Evolutionary conservation across 2,329 filamentous ascomycete species (phyloP).

Genomic region (Dendrostoma leiphaemia): DNA sequence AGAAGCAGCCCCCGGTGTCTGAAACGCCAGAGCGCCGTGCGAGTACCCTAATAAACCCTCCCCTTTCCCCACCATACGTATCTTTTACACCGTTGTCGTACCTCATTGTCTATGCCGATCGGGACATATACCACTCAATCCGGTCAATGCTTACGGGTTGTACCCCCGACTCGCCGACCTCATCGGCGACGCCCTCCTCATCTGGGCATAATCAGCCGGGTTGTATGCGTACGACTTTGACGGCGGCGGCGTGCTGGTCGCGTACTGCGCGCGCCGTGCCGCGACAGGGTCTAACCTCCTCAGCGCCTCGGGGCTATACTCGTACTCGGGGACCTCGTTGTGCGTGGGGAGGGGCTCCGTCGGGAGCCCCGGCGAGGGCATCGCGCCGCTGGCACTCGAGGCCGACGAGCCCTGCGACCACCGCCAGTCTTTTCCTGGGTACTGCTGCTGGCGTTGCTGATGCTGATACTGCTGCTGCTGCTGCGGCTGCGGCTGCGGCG

Average conservation of each 20-base stretch:
- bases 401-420: constrained; percentile 39
- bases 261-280: not conserved
- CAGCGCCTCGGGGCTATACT: constrained; percentile 33
- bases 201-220: constrained; percentile 35
- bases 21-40: not conserved
- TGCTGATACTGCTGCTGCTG: too few relatives aligned
- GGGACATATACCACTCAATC: not conserved
- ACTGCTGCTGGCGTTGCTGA: constrained; percentile 3
- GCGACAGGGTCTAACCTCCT: constrained; percentile 23
- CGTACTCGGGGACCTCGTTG: constrained; percentile 43
- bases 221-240: constrained; percentile 34
- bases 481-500: constrained; percentile 29
- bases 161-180: constrained; percentile 4
- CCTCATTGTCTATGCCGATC: not conserved
- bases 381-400: constrained; percentile 27
- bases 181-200: constrained; percentile 3
- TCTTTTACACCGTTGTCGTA: too few relatives aligned
- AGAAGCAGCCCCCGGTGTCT: not conserved
- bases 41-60: not conserved
- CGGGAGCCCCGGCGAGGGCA: constrained; percentile 37
- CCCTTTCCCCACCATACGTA: not conserved
- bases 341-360: constrained; percentile 44
- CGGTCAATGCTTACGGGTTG: not conserved
- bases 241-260: constrained; percentile 18
- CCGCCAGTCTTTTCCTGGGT: constrained; percentile 26